A percentile compares a stretch with the other conserved stretches of the same genome.
phyloP scores from a whole-genome alignment of 177 flowering plant genomes.

The Vitis hybrid region DNA sequence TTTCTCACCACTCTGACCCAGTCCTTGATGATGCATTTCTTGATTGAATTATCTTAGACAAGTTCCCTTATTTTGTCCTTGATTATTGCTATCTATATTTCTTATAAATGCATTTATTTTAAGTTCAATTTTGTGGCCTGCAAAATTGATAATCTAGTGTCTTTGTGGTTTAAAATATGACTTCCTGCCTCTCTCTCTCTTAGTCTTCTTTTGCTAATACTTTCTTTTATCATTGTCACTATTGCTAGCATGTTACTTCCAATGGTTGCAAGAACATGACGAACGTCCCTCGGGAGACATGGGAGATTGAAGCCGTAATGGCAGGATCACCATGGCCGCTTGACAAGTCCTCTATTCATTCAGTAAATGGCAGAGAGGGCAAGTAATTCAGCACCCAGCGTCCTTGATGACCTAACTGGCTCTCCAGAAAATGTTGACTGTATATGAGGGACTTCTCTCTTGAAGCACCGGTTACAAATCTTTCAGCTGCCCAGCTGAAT shows the following conservation, averaged over 20 bases:
- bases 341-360: slow-evolving; percentile 15
- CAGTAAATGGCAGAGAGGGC: slow-evolving; percentile 8
- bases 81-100: too few relatives aligned
- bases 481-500: too few relatives aligned
- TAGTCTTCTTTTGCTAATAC: background rate
- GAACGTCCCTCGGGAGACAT: slow-evolving; percentile 65
- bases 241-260: slow-evolving; percentile 63
- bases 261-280: slow-evolving; percentile 82
- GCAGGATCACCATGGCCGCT: slow-evolving; percentile 87
- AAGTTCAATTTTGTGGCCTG: background rate
- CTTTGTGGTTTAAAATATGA: too few relatives aligned
- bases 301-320: slow-evolving; percentile 96
- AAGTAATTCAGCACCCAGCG: background rate
- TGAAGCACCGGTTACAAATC: too few relatives aligned
- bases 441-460: too few relatives aligned
- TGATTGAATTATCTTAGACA: too few relatives aligned
- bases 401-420: background rate
- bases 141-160: too few relatives aligned
- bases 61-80: too few relatives aligned
- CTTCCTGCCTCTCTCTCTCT: background rate
- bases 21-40: too few relatives aligned
- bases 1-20: too few relatives aligned
- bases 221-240: background rate
- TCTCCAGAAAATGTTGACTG: too few relatives aligned
- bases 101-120: too few relatives aligned